Evolutionary conservation across 768 basidiomycete genomes (phyloP), one percentile per base, ranked within the genome.

Genomic region (Phaeotremella fagi): DNA sequence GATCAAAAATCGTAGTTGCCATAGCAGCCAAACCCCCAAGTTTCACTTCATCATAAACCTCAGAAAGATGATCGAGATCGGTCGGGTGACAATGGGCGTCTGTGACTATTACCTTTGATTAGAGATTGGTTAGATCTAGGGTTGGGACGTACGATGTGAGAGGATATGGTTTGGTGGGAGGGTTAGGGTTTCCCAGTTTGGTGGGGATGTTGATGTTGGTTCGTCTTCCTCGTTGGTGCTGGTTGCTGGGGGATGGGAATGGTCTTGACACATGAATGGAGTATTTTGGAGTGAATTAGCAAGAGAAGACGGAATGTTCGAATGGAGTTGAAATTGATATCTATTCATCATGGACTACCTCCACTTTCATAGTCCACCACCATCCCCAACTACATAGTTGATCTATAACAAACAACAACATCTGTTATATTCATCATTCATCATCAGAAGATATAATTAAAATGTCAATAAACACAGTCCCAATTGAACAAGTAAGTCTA

Each of bases 61-160:
- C 74, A 3, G 74, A 48, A 6, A 76, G 62, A 33, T 84, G 79
- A 0, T 64, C 63, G 1, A 85, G 81, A 72, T 94, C 91, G 3
- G 88, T 90, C 2, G 92, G 90, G 75, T 97, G 92, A 74, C 88
- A 92, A 61, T 97, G 92, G 0, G 85, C 87, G 68, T 95, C 92
- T 49, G 84, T 80, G 52, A 97, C 77, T 73, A n/a, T n/a, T n/a
- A n/a, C n/a, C n/a, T n/a, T n/a, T n/a, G n/a, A n/a, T n/a, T n/a
- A 24, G 12, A 18, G 20, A 36, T 49, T 15, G 24, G 38, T 16
- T 18, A 4, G 16, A 5, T 20, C 38, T 20, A 20, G 3, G 27
- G 14, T 16, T 3, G 14, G 12, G 5, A 66, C 60, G 50, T 35
- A 63, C 57, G 38, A 44, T 60, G 58, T 6, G 45, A 38, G 24